Evolutionary conservation across 129 eudicot species (phyloP).

Genomic region (Chrysanthemum lavandulifolium): DNA sequence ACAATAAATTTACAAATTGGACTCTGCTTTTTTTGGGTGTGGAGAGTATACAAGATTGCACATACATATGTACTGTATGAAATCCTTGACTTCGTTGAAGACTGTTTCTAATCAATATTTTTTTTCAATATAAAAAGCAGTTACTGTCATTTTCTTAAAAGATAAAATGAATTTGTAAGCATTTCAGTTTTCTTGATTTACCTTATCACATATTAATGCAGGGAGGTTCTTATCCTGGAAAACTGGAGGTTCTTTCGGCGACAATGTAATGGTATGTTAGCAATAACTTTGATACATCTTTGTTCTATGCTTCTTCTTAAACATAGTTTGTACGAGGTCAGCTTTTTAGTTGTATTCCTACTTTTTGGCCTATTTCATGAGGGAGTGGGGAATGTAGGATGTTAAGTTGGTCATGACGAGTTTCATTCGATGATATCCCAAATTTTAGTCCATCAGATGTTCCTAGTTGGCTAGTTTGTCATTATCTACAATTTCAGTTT

Average conservation of each 20-base stretch:
- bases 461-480: not conserved
- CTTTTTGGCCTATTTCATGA: not conserved
- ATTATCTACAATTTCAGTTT: not conserved
- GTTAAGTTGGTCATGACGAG: not conserved
- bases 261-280: conserved; percentile 50
- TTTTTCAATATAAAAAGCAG: not conserved
- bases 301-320: not conserved
- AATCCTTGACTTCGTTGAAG: no score
- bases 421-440: conserved; percentile 1
- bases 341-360: not conserved
- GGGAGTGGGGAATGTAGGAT: not conserved
- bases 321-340: not conserved
- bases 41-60: no score
- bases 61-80: no score
- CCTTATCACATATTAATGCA: conserved; percentile 27
- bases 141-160: not conserved
- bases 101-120: no score
- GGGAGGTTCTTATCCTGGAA: conserved; percentile 73
- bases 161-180: not conserved
- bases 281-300: conserved; percentile 14
- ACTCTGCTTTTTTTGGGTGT: not conserved
- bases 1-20: not conserved
- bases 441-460: not conserved
- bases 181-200: not conserved
- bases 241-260: conserved; percentile 47